These are phyloP conservation scores for Torulaspora pretoriensis DNA, from an alignment of 1,139 yeast species.

Conservation along the genomic window DNA sequence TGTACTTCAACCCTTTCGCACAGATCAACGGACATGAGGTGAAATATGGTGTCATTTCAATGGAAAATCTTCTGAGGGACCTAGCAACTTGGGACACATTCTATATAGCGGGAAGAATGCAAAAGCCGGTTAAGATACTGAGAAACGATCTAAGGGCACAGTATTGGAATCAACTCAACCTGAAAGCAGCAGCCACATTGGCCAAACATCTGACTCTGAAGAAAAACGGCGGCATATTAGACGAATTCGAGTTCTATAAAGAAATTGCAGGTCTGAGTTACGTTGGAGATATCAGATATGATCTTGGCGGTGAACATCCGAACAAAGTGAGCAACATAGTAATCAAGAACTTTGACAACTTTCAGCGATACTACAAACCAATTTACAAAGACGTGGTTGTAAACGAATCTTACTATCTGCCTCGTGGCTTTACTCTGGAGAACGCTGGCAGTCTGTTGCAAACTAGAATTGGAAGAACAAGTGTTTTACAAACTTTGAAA, in stretches of 20 bases:
- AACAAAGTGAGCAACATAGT: slow-evolving; percentile 84
- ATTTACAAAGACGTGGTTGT: slow-evolving; percentile 45
- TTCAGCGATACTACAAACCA: slow-evolving; percentile 70
- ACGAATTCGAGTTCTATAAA: slow-evolving; percentile 65
- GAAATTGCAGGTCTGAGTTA: slow-evolving; percentile 80
- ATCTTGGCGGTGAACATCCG: slow-evolving; percentile 88
- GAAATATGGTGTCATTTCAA: slow-evolving; percentile 82
- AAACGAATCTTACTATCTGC: slow-evolving; percentile 36
- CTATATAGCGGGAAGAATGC: slow-evolving; percentile 88
- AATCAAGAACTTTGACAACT: slow-evolving; percentile 62
- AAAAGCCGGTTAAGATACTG: slow-evolving; percentile 83
- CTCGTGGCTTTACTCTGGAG: slow-evolving; percentile 38
- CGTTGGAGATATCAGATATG: slow-evolving; percentile 85
- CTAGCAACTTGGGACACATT: slow-evolving; percentile 77
- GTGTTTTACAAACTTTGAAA: slow-evolving; percentile 70
- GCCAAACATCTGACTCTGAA: slow-evolving; percentile 53
- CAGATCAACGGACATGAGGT: slow-evolving; percentile 58
- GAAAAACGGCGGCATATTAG: slow-evolving; percentile 41
- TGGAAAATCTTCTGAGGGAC: slow-evolving; percentile 58
- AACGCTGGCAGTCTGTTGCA: slow-evolving; percentile 43
- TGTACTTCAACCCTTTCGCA: slow-evolving; percentile 89
- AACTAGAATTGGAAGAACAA: slow-evolving; percentile 62
- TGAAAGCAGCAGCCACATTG: slow-evolving; percentile 74
- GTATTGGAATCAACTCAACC: slow-evolving; percentile 68
- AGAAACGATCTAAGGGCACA: slow-evolving; percentile 58